phyloP scores from a whole-genome alignment of 805 yeast genomes.

The Candida maltosa region DNA sequence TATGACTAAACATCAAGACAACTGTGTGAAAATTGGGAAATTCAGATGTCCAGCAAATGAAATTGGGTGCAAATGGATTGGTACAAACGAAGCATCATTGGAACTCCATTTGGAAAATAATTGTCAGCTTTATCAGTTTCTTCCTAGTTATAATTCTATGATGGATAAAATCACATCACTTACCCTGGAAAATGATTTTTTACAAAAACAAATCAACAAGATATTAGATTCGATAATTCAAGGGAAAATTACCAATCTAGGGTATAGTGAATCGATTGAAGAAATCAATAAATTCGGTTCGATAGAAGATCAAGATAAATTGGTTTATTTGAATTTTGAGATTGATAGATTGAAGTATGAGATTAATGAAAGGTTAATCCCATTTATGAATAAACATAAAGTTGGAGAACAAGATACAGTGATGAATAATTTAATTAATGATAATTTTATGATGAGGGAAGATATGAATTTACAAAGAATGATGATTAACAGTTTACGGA shows the following conservation, averaged over 20 bases:
- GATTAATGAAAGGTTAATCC: slow-evolving; percentile 35
- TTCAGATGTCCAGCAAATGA: slow-evolving; percentile 44
- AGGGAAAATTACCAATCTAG: slow-evolving; percentile 49
- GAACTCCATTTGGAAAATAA: slow-evolving; percentile 31
- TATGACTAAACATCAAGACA: slow-evolving; percentile 36
- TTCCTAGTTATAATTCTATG: slow-evolving; percentile 23
- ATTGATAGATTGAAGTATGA: slow-evolving; percentile 42
- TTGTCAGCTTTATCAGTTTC: slow-evolving; percentile 28
- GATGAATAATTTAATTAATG: slow-evolving; percentile 31
- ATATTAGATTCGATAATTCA: slow-evolving; percentile 46
- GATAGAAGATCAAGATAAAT: slow-evolving; percentile 22
- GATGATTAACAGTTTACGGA: slow-evolving; percentile 43
- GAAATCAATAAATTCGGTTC: slow-evolving; percentile 34
- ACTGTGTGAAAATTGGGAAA: slow-evolving; percentile 38
- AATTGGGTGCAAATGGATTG: slow-evolving; percentile 51
- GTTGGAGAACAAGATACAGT: slow-evolving; percentile 26
- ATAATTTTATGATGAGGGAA: slow-evolving; percentile 40
- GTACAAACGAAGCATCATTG: slow-evolving; percentile 30
- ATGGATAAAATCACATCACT: slow-evolving; percentile 23
- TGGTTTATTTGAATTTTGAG: slow-evolving; percentile 36
- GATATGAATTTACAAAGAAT: slow-evolving; percentile 45
- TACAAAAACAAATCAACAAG: slow-evolving; percentile 43
- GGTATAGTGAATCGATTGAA: slow-evolving; percentile 44
- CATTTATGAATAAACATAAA: slow-evolving; percentile 24
- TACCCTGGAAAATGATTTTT: slow-evolving; percentile 31